Evolutionary conservation across 768 basidiomycete species (phyloP).

Genomic region (Butyriboletus loyo): DNA sequence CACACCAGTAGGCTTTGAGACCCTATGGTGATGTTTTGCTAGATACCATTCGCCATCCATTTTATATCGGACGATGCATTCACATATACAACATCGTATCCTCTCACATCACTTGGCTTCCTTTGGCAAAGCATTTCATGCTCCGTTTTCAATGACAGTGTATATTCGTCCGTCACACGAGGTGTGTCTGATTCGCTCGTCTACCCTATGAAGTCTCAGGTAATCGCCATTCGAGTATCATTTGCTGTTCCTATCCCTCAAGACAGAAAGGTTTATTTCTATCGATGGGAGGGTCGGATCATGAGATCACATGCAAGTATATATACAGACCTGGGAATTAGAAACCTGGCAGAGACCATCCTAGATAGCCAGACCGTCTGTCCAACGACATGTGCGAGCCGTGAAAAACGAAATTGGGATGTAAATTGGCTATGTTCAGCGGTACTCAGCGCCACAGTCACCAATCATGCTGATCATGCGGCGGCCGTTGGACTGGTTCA

Average conservation of each 20-base stretch:
- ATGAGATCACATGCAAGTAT: neutral
- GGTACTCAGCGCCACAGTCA: constrained; percentile 85
- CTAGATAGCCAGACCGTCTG: neutral
- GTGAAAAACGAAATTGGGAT: neutral
- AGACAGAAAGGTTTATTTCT: constrained; percentile 3
- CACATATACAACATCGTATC: neutral
- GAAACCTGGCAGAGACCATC: neutral
- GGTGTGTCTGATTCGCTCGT: neutral
- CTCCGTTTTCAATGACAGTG: neutral
- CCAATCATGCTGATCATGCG: constrained; percentile 66
- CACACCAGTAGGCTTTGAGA: constrained; percentile 41
- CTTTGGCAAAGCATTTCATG: constrained; percentile 1
- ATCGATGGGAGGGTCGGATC: neutral
- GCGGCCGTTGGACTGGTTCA: constrained; percentile 58
- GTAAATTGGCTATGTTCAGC: constrained; percentile 23
- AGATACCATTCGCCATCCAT: neutral
- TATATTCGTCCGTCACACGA: constrained; percentile 15
- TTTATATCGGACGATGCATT: constrained; percentile 17
- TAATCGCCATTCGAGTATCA: neutral
- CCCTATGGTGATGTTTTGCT: neutral
- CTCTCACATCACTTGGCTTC: neutral
- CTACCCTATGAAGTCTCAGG: constrained; percentile 4
- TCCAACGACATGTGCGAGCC: neutral
- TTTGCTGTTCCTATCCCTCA: neutral
- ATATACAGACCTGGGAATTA: neutral